These are phyloP conservation scores for Mortierella sp. DNA, from an alignment of 371 early-diverging fungal species.

Conservation along the genomic window DNA sequence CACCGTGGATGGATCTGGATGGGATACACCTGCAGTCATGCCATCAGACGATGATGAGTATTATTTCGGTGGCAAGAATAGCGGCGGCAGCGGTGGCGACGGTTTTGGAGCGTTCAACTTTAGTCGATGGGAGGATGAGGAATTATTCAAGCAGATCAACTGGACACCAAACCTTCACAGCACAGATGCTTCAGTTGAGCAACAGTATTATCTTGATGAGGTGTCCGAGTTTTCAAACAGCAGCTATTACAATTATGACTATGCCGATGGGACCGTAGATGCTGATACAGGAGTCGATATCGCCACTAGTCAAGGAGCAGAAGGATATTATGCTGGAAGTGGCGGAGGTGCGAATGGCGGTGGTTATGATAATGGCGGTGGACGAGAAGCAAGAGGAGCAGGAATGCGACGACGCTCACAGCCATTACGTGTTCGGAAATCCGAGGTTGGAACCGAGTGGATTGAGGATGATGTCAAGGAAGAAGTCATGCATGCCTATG, in stretches of 20 bases:
- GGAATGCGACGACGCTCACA: conserved; percentile 25
- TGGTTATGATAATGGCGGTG: not conserved
- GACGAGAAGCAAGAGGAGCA: conserved; percentile 3
- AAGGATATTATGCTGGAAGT: conserved; percentile 11
- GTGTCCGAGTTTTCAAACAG: conserved; percentile 22
- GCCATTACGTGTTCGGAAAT: conserved; percentile 48
- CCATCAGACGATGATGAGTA: conserved; percentile 48
- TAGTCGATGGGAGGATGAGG: conserved; percentile 41
- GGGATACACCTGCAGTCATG: conserved; percentile 54
- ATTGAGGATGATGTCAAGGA: conserved; percentile 36
- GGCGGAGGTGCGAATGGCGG: not conserved
- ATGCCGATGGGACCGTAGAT: conserved; percentile 31
- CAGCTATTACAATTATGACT: conserved; percentile 17
- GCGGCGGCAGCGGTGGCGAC: not conserved
- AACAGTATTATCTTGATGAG: conserved; percentile 46
- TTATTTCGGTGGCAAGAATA: conserved; percentile 4
- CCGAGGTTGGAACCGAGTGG: conserved; percentile 54
- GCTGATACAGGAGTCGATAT: conserved; percentile 39
- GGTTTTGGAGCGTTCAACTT: conserved; percentile 20
- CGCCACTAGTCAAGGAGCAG: conserved; percentile 17
- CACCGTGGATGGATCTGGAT: conserved; percentile 38
- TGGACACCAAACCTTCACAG: conserved; percentile 47
- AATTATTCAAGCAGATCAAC: conserved; percentile 42
- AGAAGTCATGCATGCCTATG: conserved; percentile 45
- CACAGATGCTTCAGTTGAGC: conserved; percentile 37